Conservation (phyloP, 306 rosid species). For the Glycyrrhiza uralensis region DNA sequence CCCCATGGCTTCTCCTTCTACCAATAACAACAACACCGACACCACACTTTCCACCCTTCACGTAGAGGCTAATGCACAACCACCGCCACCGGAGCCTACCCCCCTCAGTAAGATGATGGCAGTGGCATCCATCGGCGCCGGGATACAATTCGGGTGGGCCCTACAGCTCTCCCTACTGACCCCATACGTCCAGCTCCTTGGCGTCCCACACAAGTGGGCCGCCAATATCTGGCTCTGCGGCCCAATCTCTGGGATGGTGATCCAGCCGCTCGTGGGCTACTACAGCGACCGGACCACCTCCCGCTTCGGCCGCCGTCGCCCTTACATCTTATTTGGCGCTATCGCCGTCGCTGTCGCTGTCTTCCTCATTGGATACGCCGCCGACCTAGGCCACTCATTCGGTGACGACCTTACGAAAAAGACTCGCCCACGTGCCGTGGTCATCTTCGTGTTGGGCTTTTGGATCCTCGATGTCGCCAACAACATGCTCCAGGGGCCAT, state of each 20-base stretch:
- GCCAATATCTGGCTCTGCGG: constrained; percentile 80
- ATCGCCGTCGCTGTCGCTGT: constrained; percentile 36
- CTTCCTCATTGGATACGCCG: constrained; percentile 65
- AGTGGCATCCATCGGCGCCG: constrained; percentile 69
- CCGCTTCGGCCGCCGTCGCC: constrained; percentile 70
- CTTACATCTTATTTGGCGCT: constrained; percentile 48
- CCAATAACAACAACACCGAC: too few species aligned
- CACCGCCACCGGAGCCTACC: neutral
- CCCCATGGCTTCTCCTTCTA: neutral
- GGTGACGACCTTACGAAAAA: constrained; percentile 27
- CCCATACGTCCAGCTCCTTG: constrained; percentile 68
- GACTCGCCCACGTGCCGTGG: constrained; percentile 39
- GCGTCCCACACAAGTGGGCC: constrained; percentile 65
- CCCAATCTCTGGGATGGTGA: constrained; percentile 61
- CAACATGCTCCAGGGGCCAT: constrained; percentile 69
- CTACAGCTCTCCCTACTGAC: constrained; percentile 65
- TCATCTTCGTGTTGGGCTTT: constrained; percentile 47
- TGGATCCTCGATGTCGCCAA: constrained; percentile 72
- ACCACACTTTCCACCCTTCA: neutral
- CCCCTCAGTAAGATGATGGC: constrained; percentile 34
- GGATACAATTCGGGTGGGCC: constrained; percentile 84
- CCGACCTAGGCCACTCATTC: constrained; percentile 51
- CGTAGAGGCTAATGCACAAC: neutral
- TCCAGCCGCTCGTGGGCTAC: constrained; percentile 70
- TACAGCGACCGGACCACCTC: constrained; percentile 61